A percentile compares a stretch with the other conserved stretches of the same genome.
Evolutionary conservation across 495 filamentous ascomycete species (phyloP).

Genomic region (Lophiostoma macrostomum): DNA sequence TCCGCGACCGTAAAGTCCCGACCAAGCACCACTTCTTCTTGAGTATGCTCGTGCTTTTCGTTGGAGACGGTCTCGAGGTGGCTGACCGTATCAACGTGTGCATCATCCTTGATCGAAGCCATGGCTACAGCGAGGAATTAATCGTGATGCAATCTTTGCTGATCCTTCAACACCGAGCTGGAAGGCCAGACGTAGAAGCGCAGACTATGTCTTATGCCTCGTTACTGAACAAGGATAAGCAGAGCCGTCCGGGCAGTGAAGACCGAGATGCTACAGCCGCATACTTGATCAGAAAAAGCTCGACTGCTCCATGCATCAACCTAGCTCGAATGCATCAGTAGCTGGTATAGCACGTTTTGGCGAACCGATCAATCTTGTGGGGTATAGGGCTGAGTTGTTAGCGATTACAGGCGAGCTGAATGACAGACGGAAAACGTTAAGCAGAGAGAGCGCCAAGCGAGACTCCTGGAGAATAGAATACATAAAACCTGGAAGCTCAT

Average conservation of each 20-base stretch:
- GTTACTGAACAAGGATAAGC: constrained; percentile 8
- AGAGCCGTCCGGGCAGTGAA: constrained; percentile 11
- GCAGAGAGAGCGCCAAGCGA: constrained; percentile 14
- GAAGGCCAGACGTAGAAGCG: neutral
- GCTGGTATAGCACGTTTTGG: too few relatives aligned
- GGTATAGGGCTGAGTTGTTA: too few relatives aligned
- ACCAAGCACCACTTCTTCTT: constrained; percentile 23
- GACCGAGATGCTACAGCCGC: neutral
- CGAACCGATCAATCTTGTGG: too few relatives aligned
- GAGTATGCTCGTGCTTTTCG: constrained; percentile 10
- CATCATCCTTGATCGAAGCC: constrained; percentile 4
- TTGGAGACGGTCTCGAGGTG: constrained; percentile 22
- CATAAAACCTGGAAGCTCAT: too few relatives aligned
- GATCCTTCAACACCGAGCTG: neutral
- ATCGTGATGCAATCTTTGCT: neutral
- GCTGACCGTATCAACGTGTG: constrained; percentile 1
- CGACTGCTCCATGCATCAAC: too few relatives aligned
- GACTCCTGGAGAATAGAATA: constrained; percentile 1
- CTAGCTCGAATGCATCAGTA: too few relatives aligned
- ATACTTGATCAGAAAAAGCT: too few relatives aligned
- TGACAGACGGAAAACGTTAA: constrained; percentile 13
- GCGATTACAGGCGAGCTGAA: neutral
- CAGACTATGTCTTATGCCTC: neutral
- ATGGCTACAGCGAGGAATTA: constrained; percentile 1
- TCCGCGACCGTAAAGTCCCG: constrained; percentile 26